A percentile compares a stretch with the other conserved stretches of the same genome.
These are phyloP conservation scores for Xylaria sp. DNA, from an alignment of 2,329 filamentous ascomycete genomes.

Conservation along the genomic window DNA sequence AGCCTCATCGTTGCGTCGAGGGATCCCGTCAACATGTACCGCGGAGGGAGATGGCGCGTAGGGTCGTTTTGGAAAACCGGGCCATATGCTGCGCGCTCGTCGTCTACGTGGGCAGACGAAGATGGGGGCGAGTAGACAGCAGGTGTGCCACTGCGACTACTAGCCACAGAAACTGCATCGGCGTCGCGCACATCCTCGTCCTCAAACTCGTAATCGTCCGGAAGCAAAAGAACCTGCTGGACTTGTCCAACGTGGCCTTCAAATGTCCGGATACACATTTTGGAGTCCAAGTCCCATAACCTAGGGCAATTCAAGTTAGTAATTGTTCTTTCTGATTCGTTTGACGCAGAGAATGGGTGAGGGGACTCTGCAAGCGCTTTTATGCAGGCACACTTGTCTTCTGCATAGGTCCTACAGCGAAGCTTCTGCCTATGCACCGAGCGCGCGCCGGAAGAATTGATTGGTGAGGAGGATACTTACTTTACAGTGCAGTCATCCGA, in stretches of 20 bases:
- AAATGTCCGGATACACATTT: slow-evolving; percentile 74
- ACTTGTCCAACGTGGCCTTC: slow-evolving; percentile 93
- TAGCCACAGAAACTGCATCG: slow-evolving; percentile 57
- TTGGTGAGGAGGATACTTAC: neutral
- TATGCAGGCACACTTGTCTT: neutral
- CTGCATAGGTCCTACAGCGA: neutral
- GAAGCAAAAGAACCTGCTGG: slow-evolving; percentile 84
- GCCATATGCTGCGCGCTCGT: slow-evolving; percentile 60
- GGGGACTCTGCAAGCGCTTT: neutral
- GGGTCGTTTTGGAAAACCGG: slow-evolving; percentile 62
- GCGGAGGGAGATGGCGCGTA: slow-evolving; percentile 72
- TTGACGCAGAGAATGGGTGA: neutral
- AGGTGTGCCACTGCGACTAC: slow-evolving; percentile 50
- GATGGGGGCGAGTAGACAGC: slow-evolving; percentile 29
- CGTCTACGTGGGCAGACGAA: slow-evolving; percentile 34
- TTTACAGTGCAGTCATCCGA: slow-evolving; percentile 92
- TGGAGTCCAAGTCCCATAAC: slow-evolving; percentile 89
- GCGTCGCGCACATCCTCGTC: slow-evolving; percentile 60
- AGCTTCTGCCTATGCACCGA: neutral
- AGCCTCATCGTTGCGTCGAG: slow-evolving; percentile 89
- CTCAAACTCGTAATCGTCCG: slow-evolving; percentile 87
- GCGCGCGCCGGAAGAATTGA: neutral
- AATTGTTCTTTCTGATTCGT: neutral
- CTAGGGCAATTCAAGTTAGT: neutral
- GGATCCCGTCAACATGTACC: slow-evolving; percentile 91